Conservation (phyloP, 257 asterid genomes). For the Nemophila menziesii region DNA sequence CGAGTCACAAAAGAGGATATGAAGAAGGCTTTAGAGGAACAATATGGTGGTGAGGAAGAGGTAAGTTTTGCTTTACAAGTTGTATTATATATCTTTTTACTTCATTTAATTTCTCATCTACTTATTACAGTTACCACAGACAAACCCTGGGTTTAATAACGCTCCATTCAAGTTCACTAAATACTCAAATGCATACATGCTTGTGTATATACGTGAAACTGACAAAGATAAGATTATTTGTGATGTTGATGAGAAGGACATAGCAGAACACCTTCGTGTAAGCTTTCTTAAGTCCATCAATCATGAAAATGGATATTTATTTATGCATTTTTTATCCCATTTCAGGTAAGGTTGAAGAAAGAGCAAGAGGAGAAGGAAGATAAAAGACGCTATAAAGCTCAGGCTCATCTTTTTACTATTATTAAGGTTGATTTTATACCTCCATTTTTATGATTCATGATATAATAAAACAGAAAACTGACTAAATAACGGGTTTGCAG, state of each 20-base stretch:
- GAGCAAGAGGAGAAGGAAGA: slow-evolving; percentile 98
- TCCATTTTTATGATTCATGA: background rate
- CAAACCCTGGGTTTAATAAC: slow-evolving; percentile 95
- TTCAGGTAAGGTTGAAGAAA: slow-evolving; percentile 86
- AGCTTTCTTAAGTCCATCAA: slow-evolving; percentile 9
- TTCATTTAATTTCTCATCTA: slow-evolving; percentile 15
- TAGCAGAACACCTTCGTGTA: slow-evolving; percentile 97
- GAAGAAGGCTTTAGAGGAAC: slow-evolving; percentile 93
- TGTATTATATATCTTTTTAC: background rate
- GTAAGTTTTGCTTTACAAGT: slow-evolving; percentile 19
- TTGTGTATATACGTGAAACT: slow-evolving; percentile 88
- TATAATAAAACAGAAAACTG: background rate
- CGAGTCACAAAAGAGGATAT: slow-evolving; percentile 95
- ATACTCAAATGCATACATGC: slow-evolving; percentile 99
- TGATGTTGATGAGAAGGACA: slow-evolving; percentile 95
- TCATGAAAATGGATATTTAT: background rate
- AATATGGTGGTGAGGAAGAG: slow-evolving; percentile 99
- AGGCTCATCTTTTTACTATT: slow-evolving; percentile 91
- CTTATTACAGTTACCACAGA: slow-evolving; percentile 63
- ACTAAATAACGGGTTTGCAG: slow-evolving; percentile 21
- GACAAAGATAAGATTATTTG: slow-evolving; percentile 96
- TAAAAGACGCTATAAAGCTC: slow-evolving; percentile 83
- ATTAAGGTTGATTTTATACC: slow-evolving; percentile 62
- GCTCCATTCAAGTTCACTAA: slow-evolving; percentile 91
- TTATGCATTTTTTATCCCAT: slow-evolving; percentile 9